phyloP scores from a whole-genome alignment of 805 yeast species.

The Komagataella pseudopastoris region DNA sequence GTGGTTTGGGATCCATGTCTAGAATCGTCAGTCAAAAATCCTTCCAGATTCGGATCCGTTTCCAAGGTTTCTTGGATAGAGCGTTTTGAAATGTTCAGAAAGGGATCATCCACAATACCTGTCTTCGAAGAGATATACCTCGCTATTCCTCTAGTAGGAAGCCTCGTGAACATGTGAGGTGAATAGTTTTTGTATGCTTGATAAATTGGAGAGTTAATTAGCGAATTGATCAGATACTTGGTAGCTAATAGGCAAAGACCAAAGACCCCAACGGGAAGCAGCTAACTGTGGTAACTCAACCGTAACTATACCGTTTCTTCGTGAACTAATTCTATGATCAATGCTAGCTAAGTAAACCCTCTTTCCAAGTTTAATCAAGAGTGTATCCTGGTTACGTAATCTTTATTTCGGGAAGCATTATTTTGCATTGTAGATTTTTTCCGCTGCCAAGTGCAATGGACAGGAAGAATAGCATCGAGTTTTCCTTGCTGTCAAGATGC shows the following conservation, averaged over 20 bases:
- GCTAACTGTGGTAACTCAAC: no score
- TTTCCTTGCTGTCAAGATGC: slow-evolving; percentile 29
- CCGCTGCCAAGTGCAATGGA: slow-evolving; percentile 19
- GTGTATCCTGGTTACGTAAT: no score
- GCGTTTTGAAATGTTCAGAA: slow-evolving; percentile 5
- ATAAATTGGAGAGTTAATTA: neutral
- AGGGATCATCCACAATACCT: slow-evolving; percentile 4
- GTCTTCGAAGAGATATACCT: neutral
- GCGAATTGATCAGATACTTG: neutral
- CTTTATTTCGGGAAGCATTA: no score
- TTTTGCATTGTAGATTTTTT: neutral
- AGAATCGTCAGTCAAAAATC: slow-evolving; percentile 10
- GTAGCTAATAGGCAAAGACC: neutral
- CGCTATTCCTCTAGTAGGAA: neutral
- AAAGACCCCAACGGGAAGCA: no score
- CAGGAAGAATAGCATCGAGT: slow-evolving; percentile 29
- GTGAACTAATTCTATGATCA: no score
- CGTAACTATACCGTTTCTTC: no score
- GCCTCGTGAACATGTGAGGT: neutral
- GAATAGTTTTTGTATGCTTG: neutral
- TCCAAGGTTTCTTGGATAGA: slow-evolving; percentile 5
- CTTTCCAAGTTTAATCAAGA: no score
- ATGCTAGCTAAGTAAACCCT: no score
- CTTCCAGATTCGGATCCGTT: slow-evolving; percentile 15
- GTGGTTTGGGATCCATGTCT: neutral